Evolutionary conservation across 2,329 filamentous ascomycete species (phyloP).

Genomic region (Verruconis gallopava): DNA sequence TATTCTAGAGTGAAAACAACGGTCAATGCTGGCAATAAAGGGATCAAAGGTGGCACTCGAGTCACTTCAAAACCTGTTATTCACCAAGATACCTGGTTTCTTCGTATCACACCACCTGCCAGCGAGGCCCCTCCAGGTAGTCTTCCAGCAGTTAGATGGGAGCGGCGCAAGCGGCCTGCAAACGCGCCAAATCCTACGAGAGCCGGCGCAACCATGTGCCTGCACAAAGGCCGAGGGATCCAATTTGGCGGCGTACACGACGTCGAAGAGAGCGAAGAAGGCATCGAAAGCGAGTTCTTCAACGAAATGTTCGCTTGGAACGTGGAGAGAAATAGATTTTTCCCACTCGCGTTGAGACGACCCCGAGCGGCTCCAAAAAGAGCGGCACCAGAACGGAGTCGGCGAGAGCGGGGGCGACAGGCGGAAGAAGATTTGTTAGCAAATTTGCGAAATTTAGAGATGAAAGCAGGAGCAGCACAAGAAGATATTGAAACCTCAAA

Average conservation of each 20-base stretch:
- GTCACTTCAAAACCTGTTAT: conserved; percentile 76
- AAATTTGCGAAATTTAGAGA: conserved; percentile 76
- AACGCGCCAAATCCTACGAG: conserved; percentile 75
- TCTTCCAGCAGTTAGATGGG: conserved; percentile 71
- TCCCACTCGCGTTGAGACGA: conserved; percentile 66
- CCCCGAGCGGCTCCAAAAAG: conserved; percentile 55
- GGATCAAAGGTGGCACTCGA: conserved; percentile 46
- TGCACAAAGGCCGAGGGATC: conserved; percentile 86
- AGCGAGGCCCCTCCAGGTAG: conserved; percentile 52
- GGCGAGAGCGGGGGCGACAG: conserved; percentile 54
- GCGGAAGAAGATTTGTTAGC: conserved; percentile 83
- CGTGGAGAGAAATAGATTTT: conserved; percentile 88
- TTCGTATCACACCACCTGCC: conserved; percentile 63
- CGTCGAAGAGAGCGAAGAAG: conserved; percentile 81
- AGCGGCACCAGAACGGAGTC: conserved; percentile 32
- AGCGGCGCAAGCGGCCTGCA: conserved; percentile 80
- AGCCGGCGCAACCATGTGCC: conserved; percentile 85
- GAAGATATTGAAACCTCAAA: conserved; percentile 25
- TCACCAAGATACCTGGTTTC: conserved; percentile 89
- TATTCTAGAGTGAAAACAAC: conserved; percentile 76
- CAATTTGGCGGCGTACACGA: conserved; percentile 92
- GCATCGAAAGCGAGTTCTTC: conserved; percentile 96
- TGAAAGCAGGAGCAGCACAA: conserved; percentile 48
- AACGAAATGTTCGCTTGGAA: conserved; percentile 88
- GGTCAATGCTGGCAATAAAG: conserved; percentile 42